Evolutionary conservation across 2,329 filamentous ascomycete species (phyloP).

Genomic region (Chaetomium olivaceum): DNA sequence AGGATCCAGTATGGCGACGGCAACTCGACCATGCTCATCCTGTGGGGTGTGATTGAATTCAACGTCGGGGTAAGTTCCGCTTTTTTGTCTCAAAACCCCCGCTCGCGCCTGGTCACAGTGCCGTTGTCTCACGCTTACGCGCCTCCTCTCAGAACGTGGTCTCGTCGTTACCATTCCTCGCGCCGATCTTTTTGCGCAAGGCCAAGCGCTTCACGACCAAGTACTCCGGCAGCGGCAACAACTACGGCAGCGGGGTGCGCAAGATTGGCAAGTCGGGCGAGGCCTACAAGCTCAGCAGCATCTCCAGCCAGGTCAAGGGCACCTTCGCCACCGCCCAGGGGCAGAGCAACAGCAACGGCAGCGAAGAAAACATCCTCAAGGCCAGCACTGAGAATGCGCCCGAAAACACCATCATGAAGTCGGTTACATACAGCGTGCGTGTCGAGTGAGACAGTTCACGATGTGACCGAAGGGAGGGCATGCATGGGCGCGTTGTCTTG

Average conservation of each 20-base stretch:
- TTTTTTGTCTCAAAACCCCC: slow-evolving; percentile 6
- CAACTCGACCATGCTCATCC: slow-evolving; percentile 56
- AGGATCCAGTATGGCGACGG: slow-evolving; percentile 52
- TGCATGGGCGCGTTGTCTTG: not conserved
- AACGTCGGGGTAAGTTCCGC: slow-evolving; percentile 52
- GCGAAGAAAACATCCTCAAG: slow-evolving; percentile 45
- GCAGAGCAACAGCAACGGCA: slow-evolving; percentile 33
- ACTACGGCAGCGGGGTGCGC: slow-evolving; percentile 25
- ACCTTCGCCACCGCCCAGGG: slow-evolving; percentile 34
- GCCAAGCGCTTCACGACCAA: slow-evolving; percentile 46
- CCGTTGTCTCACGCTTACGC: not conserved
- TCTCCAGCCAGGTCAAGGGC: slow-evolving; percentile 38
- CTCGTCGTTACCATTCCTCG: slow-evolving; percentile 49
- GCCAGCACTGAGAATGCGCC: slow-evolving; percentile 28
- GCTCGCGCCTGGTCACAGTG: not conserved
- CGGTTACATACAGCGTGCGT: slow-evolving; percentile 45
- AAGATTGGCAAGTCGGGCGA: slow-evolving; percentile 31
- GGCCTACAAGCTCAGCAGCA: slow-evolving; percentile 43
- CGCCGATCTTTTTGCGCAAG: slow-evolving; percentile 46
- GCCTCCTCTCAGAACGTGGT: slow-evolving; percentile 44
- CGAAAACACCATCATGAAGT: slow-evolving; percentile 44
- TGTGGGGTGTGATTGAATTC: slow-evolving; percentile 60
- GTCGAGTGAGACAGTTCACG: slow-evolving; percentile 36
- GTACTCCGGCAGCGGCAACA: slow-evolving; percentile 32
- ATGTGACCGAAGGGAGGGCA: not conserved